Percentiles rank a stretch among this genome's conserved stretches.
Conservation (phyloP, 257 asterid species). For the Primulina huaijiensis region DNA sequence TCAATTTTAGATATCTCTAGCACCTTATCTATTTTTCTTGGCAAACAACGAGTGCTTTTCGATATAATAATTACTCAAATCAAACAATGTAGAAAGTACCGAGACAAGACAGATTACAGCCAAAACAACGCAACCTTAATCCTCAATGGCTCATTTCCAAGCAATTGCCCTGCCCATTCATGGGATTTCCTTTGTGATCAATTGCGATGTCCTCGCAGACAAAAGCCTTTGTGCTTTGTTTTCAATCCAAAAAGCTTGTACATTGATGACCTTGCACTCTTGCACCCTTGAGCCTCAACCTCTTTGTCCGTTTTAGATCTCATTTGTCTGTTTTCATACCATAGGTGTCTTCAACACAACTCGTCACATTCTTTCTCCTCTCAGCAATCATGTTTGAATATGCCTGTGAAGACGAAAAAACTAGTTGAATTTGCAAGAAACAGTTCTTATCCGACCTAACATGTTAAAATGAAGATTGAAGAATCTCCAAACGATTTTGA, state of each 20-base stretch:
- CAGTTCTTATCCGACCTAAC: not conserved
- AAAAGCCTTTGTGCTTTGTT: not conserved
- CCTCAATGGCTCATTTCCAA: not conserved
- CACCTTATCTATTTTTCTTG: not conserved
- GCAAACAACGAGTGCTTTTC: not conserved
- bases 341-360: slow-evolving; percentile 69
- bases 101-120: not conserved
- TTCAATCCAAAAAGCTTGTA: slow-evolving; percentile 1
- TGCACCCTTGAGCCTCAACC: not conserved
- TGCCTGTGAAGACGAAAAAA: slow-evolving; percentile 35
- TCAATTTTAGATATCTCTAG: too few relatives aligned
- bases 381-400: slow-evolving; percentile 72
- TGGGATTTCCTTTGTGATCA: not conserved
- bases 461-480: too few relatives aligned
- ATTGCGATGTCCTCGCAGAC: not conserved
- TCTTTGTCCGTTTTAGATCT: slow-evolving; percentile 16
- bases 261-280: slow-evolving; percentile 8
- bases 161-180: not conserved
- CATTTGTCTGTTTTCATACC: slow-evolving; percentile 42
- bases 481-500: too few relatives aligned
- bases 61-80: too few relatives aligned
- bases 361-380: slow-evolving; percentile 57
- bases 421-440: not conserved
- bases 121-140: not conserved
- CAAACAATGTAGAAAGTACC: not conserved